Conservation (phyloP, 176 grass and related monocot species). For the Eleusine indica region DNA sequence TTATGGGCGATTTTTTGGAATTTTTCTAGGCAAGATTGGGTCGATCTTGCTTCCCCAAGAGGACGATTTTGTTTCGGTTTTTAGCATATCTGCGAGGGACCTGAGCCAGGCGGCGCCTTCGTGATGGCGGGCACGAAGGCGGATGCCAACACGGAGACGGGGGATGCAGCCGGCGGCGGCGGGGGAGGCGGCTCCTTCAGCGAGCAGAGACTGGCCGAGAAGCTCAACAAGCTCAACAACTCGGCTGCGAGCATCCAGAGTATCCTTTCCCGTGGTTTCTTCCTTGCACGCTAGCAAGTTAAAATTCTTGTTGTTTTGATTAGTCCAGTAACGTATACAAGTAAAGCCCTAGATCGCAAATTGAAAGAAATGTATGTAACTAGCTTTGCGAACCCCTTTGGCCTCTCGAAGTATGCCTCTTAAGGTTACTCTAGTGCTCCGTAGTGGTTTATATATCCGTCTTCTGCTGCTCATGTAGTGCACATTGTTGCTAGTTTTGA, state of each 20-base stretch:
- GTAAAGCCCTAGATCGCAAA: slow-evolving; percentile 30
- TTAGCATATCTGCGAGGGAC: slow-evolving; percentile 6
- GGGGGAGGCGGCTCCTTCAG: slow-evolving; percentile 51
- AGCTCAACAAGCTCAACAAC: slow-evolving; percentile 90
- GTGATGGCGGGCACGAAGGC: slow-evolving; percentile 48
- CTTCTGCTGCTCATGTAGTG: not conserved
- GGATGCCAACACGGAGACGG: slow-evolving; percentile 34
- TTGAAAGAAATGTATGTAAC: slow-evolving; percentile 20
- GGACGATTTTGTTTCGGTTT: slow-evolving; percentile 24
- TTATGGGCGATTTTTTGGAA: not conserved
- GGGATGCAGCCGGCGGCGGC: slow-evolving; percentile 5
- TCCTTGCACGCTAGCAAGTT: slow-evolving; percentile 10
- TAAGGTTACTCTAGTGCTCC: not conserved
- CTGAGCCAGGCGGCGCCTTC: slow-evolving; percentile 6
- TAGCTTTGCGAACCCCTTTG: not conserved
- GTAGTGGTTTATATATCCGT: not conserved
- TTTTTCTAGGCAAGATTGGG: slow-evolving; percentile 19
- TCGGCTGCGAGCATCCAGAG: slow-evolving; percentile 89
- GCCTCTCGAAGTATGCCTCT: not conserved
- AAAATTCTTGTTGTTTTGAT: slow-evolving; percentile 12
- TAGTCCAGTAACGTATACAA: slow-evolving; percentile 9
- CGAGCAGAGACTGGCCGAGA: slow-evolving; percentile 77
- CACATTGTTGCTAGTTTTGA: not conserved
- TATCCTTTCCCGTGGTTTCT: slow-evolving; percentile 63
- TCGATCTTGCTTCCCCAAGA: slow-evolving; percentile 13